Percentiles rank a stretch among this genome's conserved stretches.
Evolutionary conservation across 176 grass and related monocot genomes (phyloP).

Genomic region (Hsuehochloa calcarea): DNA sequence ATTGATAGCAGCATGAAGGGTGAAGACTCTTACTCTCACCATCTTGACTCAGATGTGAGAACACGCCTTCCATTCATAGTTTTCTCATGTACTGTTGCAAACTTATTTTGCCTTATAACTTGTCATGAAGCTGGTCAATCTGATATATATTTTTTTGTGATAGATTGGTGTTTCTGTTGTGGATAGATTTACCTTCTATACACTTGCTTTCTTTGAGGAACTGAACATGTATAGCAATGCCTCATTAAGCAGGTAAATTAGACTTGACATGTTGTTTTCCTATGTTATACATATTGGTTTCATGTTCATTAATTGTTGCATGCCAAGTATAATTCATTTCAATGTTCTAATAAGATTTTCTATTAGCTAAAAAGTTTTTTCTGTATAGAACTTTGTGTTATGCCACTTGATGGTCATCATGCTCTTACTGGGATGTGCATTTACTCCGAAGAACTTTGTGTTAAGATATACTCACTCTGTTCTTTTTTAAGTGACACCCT

Average conservation of each 20-base stretch:
- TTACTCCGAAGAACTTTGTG: background rate
- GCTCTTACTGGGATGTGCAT: background rate
- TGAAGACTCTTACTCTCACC: slow-evolving; percentile 98
- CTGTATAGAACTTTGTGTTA: slow-evolving; percentile 3
- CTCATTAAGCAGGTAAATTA: slow-evolving; percentile 81
- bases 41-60: slow-evolving; percentile 96
- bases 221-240: slow-evolving; percentile 99
- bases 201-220: slow-evolving; percentile 97
- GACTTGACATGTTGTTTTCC: background rate
- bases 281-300: background rate
- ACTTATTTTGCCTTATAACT: background rate
- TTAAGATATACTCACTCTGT: background rate
- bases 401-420: background rate
- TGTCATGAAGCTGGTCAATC: slow-evolving; percentile 9
- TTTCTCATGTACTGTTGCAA: slow-evolving; percentile 12
- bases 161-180: slow-evolving; percentile 99
- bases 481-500: too few species aligned
- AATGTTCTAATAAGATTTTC: background rate
- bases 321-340: slow-evolving; percentile 1
- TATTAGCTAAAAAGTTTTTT: background rate
- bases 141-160: slow-evolving; percentile 34
- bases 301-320: slow-evolving; percentile 5
- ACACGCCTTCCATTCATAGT: slow-evolving; percentile 16
- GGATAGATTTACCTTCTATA: slow-evolving; percentile 97
- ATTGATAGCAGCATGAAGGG: slow-evolving; percentile 98